Conservation (phyloP, 164 flowering plant species). For the Aristolochia fimbriata region DNA sequence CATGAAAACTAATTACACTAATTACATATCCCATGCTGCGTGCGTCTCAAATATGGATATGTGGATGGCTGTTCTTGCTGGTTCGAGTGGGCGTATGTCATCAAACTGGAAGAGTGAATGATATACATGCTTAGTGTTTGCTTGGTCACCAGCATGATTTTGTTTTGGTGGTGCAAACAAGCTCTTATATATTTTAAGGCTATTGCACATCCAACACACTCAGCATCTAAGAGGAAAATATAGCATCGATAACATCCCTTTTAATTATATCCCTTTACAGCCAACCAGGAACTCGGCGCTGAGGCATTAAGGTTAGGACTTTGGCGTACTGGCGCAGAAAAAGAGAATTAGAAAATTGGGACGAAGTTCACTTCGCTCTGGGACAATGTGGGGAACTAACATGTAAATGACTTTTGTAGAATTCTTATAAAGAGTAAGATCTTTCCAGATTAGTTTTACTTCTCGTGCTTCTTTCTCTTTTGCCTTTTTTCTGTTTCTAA, state of each 20-base stretch:
- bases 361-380: no score
- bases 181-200: not conserved
- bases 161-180: not conserved
- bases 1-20: no score
- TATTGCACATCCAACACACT: slow-evolving; percentile 5
- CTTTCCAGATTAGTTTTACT: no score
- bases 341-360: no score
- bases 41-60: not conserved
- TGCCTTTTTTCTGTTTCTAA: no score
- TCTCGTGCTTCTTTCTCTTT: no score
- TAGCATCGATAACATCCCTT: not conserved
- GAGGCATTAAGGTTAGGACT: no score
- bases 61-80: not conserved
- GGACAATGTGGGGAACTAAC: no score
- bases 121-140: not conserved
- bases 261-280: not conserved
- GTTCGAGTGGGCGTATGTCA: not conserved
- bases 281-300: not conserved
- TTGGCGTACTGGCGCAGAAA: no score
- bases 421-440: no score
- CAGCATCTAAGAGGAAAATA: not conserved
- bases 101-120: not conserved
- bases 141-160: slow-evolving; percentile 1
- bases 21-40: no score
- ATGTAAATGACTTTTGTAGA: no score